Base-by-base conservation (phyloP, 106 monocot species). In the Cymbidium sinense region DNA sequence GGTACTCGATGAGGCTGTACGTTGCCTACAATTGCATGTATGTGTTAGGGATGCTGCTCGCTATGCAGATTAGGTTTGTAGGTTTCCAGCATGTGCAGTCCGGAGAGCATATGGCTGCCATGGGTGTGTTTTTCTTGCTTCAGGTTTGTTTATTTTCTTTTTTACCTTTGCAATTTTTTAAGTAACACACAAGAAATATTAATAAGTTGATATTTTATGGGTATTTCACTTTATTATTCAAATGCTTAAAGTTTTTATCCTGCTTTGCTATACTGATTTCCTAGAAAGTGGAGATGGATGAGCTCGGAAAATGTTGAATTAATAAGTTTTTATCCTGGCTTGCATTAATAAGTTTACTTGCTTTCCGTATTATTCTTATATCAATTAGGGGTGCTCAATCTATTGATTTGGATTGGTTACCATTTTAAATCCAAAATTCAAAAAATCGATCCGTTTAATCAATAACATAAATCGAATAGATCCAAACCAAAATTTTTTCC, bases 71-170 rank as follows among this genome's bases (percentile, higher is more conserved):
- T 67, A 64, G 92, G 36, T 92, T 92, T 70, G 92, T 92, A 23
- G 92, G 92, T 13, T 92, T 92, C 72, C 92, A 92, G 82, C 92
- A 92, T 77, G 92, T 92, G 36, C 92, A 92, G 80, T 92, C 92
- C 2, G 92, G 92, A 75, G 92, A 92, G 83, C 92, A 92, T 81
- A 92, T 92, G 92, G 92, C 92, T 13, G 83, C 92, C 19, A 85
- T 92, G 89, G 92, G 92, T 0, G 89, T 92, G 30, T 92, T 92
- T 76, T 92, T 92, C 89, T 81, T 92, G 80, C 70, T 92, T 41
- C 92, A 92, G 87, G 92, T 89, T 62, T 29, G 65, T 21, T 54
- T 39, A 43, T 44, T 71, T 37, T 71, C 7, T 36, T 34, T 21
- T 37, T 18, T 70, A 37, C 21, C 67, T 4, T 67, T 33, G 11